These are phyloP conservation scores for Talaromyces sp. DNA, from an alignment of 2,329 filamentous ascomycete species.

Conservation along the genomic window DNA sequence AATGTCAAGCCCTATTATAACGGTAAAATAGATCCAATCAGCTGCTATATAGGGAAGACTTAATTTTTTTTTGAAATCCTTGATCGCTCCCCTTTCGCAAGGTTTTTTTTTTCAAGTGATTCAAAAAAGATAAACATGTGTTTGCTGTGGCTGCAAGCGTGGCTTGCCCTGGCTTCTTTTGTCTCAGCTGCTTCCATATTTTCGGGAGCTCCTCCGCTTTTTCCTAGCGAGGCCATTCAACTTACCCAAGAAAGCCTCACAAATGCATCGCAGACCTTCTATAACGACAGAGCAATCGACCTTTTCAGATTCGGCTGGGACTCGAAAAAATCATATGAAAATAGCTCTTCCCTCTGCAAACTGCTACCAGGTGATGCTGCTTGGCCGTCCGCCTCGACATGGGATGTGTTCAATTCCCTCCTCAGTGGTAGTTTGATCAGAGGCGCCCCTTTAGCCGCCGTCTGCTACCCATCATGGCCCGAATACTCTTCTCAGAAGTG, in stretches of 20 bases:
- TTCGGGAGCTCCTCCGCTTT: background rate
- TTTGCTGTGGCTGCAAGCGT: background rate
- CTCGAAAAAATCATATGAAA: background rate
- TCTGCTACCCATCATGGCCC: slow-evolving; percentile 28
- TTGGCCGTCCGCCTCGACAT: slow-evolving; percentile 38
- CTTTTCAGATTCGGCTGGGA: background rate
- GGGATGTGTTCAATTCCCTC: slow-evolving; percentile 37
- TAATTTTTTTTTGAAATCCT: background rate
- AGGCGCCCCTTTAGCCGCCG: slow-evolving; percentile 29
- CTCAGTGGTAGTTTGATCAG: slow-evolving; percentile 36
- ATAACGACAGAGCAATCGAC: background rate
- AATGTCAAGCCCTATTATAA: background rate
- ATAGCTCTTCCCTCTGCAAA: background rate
- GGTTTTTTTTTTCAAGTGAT: background rate
- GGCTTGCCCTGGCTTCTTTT: background rate
- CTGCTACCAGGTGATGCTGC: slow-evolving; percentile 28
- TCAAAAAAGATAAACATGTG: background rate
- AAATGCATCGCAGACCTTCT: background rate
- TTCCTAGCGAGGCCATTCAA: background rate
- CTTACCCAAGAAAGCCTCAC: background rate
- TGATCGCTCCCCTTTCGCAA: background rate
- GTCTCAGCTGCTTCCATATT: background rate
- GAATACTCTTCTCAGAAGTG: background rate
- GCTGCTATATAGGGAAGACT: background rate
- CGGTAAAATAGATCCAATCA: background rate